These are phyloP conservation scores for Albifimbria verrucaria DNA, from an alignment of 2,329 filamentous ascomycete genomes.

Conservation along the genomic window DNA sequence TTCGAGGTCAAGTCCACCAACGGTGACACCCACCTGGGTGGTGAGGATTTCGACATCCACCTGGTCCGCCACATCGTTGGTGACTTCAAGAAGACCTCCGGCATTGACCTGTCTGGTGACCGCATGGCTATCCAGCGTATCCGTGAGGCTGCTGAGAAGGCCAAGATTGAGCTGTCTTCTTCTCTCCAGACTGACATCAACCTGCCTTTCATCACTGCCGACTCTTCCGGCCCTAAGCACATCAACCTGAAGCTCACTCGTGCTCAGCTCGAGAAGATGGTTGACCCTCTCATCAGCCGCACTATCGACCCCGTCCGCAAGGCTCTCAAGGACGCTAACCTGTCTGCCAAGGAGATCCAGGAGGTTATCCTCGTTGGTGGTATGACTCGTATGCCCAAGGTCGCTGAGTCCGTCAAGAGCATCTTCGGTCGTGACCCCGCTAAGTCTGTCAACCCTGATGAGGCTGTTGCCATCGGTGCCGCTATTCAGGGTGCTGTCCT, in stretches of 20 bases:
- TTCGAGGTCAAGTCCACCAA: slow-evolving; percentile 99
- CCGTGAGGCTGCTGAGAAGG: slow-evolving; percentile 97
- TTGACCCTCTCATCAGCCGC: slow-evolving; percentile 81
- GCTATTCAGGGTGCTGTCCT: slow-evolving; percentile 96
- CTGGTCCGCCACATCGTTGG: slow-evolving; percentile 91
- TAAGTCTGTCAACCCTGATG: slow-evolving; percentile 98
- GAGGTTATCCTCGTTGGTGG: slow-evolving; percentile 97
- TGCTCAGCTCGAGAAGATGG: slow-evolving; percentile 87
- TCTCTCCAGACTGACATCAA: slow-evolving; percentile 96
- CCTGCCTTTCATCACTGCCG: slow-evolving; percentile 97
- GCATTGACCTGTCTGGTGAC: slow-evolving; percentile 84
- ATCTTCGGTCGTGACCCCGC: slow-evolving; percentile 95
- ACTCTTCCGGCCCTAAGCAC: slow-evolving; percentile 94
- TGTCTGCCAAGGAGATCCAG: slow-evolving; percentile 90
- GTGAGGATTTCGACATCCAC: slow-evolving; percentile 95
- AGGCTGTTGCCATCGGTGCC: slow-evolving; percentile 96
- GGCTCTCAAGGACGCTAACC: slow-evolving; percentile 91
- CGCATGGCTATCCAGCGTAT: slow-evolving; percentile 99
- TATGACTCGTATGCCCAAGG: slow-evolving; percentile 99
- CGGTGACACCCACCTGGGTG: slow-evolving; percentile 96
- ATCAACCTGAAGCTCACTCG: slow-evolving; percentile 95
- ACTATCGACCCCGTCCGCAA: slow-evolving; percentile 94
- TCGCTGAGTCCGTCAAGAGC: slow-evolving; percentile 90
- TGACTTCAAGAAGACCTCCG: slow-evolving; percentile 95
- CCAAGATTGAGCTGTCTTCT: slow-evolving; percentile 97